Base-by-base conservation (phyloP, 2,329 filamentous ascomycete genomes). In the Cladosporium sp. region DNA sequence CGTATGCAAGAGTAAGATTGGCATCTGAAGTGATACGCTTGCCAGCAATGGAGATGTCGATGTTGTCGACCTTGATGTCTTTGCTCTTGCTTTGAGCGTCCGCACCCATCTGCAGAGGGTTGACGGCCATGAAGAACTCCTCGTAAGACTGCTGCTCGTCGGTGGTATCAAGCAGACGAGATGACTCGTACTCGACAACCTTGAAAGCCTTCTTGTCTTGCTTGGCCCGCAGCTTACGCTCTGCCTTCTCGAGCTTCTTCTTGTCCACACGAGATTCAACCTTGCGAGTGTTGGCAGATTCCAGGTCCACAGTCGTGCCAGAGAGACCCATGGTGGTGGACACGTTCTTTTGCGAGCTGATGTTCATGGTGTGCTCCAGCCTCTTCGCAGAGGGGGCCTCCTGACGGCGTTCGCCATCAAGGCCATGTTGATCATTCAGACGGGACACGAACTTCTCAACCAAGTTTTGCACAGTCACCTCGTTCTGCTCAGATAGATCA, bases 101-200 rank as follows among this genome's bases (percentile, higher is more conserved):
- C 18, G 78, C 73, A 49, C 90, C 92, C 53, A 97, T 64, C 67
- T 97, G 92, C 55, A 98, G 79, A 54, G 93, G 93, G 70, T 98
- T 98, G 75, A 98, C 93, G 48, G 89, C 86, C 93, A 98, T 97
- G 80, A 95, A 98, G 73, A 98, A 97, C 68, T 98, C 93, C 72
- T 98, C 93, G 68, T 98, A 98, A 35, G 89, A 94, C 76, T 95
- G 85, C 11, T 91, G 77, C 62, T 85, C 81, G 62, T 92, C 86
- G 3, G 88, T 79, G 69, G 88, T 82, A 65, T 94, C 85, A 58
- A 98, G 82, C 58, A 98, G 77, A 59, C 84, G 84, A 11, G 93
- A 97, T 0, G 93, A 88, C 73, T 98, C 93, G 69, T 98, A 98
- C 71, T 96, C 88, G 60, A 98, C 93, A 50, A 86, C 95, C 79